These are phyloP conservation scores for Plasmodium fragile DNA, from an alignment of 169 alveolate species.

Conservation along the genomic window DNA sequence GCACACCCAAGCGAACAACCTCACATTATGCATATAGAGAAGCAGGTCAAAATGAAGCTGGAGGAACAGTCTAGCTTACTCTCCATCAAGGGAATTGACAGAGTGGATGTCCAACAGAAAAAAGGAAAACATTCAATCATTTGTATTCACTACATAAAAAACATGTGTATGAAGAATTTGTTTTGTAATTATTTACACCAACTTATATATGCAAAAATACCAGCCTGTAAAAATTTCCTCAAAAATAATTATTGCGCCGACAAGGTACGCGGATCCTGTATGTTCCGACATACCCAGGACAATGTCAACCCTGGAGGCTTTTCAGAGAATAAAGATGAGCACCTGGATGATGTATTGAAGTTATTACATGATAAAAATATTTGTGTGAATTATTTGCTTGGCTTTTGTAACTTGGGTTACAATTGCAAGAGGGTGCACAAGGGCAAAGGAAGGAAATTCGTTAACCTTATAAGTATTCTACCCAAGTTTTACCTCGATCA, in stretches of 20 bases:
- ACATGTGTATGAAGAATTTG: constrained; percentile 95
- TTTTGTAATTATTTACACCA: constrained; percentile 94
- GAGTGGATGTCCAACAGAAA: constrained; percentile 85
- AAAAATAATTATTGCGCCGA: constrained; percentile 91
- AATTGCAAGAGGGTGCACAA: constrained; percentile 83
- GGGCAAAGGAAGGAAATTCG: constrained; percentile 32
- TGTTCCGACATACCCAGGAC: constrained; percentile 78
- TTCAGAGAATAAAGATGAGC: constrained; percentile 27
- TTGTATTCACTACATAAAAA: constrained; percentile 94
- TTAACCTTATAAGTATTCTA: constrained; percentile 26
- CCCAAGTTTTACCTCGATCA: constrained; percentile 59
- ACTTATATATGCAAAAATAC: constrained; percentile 90
- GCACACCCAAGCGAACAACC: constrained; percentile 70
- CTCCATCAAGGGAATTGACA: constrained; percentile 83
- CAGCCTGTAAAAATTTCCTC: constrained; percentile 88
- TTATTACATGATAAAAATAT: constrained; percentile 75
- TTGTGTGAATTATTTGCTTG: constrained; percentile 84
- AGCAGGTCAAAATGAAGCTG: constrained; percentile 78
- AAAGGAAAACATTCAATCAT: constrained; percentile 93
- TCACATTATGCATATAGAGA: constrained; percentile 77
- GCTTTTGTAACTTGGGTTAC: constrained; percentile 88
- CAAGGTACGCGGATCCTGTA: constrained; percentile 87
- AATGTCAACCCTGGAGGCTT: not conserved
- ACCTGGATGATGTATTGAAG: constrained; percentile 62
- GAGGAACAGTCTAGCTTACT: constrained; percentile 84